Evolutionary conservation across 768 basidiomycete species (phyloP), one percentile per base, ranked within the genome.

Genomic region (Chalciporus sphaerocephalus): DNA sequence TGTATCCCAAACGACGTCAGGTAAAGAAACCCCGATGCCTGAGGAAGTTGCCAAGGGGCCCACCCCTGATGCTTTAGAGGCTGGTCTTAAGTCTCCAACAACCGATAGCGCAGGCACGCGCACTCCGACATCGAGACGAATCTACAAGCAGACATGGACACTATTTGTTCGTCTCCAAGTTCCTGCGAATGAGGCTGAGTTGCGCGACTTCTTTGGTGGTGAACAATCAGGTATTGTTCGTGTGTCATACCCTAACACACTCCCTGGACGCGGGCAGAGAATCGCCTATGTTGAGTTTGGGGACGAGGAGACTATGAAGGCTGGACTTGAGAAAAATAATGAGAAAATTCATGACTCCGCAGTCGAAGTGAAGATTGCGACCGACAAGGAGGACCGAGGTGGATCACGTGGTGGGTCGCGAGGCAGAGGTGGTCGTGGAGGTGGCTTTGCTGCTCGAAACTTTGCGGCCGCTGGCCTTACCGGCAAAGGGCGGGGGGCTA

Each of bases 271-370:
- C 37, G 66, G 72, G 22, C 68, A 67, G 44, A 80, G 75, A 53
- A 72, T 92, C 46, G 88, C 83, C 2, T 96, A 92, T 59, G 80
- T 96, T 42, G 93, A 95, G 59, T 96, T 95, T 65, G 85, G 81
- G 4, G 87, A 90, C 55, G 91, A 94, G 57, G 87, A 86, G 37
- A 73, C 82, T 9, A 89, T 93, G 87, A 87, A 80, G 55, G 76
- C 73, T 16, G 92, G 85, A 0, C 68, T 94, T 17, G 82, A 79
- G 36, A 86, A 82, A 56, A 85, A 88, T 52, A 77, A 74, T 20
- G 81, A 83, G 89, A 85, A 78, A 75, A 70, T 91, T 25, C 81
- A 84, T 34, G 88, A 86, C 39, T 71, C 59, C 0, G 58, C 69
- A 0, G 81, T 85, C 2, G 83, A 87, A 52, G 79, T 90, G 22